Evolutionary conservation across 352 stramenopile species (phyloP), one percentile per base, ranked within the genome.

Genomic region (Chrysophaeum taylorii): DNA sequence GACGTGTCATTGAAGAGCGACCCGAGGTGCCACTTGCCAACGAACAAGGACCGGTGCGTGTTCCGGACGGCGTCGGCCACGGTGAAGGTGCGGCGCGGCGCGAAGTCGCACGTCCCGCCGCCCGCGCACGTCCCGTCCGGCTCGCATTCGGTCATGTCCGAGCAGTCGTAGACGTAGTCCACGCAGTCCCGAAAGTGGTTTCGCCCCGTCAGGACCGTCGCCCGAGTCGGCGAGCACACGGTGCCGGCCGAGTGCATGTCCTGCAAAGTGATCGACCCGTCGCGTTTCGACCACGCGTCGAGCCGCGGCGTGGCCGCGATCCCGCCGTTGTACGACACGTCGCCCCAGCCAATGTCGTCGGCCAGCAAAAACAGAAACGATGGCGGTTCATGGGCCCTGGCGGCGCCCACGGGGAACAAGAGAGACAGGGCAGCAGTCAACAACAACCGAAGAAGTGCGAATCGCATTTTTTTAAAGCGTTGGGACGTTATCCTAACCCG

Each of bases 311-410:
- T 79, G 2, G 70, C n/a, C 33, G 71, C 74, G 5, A 62, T 79
- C 1, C 71, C 74, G 60, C 73, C 70, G 63, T 77, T 79, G 62
- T 79, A 77, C 14, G 57, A 52, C 62, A 79, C 69, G 64, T 79
- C 74, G 15, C 50, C 61, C 74, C 74, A 79, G 39, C 74, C 74
- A 37, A 79, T 74, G 45, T 79, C 74, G 68, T 79, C 74, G 9
- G 52, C 69, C 16, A 79, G 53, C 7, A 79, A n/a, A 54, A 79
- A 75, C 15, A 79, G 48, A 62, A 79, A 78, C n/a, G n/a, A n/a
- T n/a, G n/a, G n/a, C n/a, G n/a, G n/a, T n/a, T n/a, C n/a, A n/a
- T n/a, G n/a, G n/a, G n/a, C n/a, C n/a, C n/a, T n/a, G n/a, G n/a
- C n/a, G n/a, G n/a, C n/a, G n/a, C n/a, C n/a, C n/a, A n/a, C n/a